Evolutionary conservation across 2,329 filamentous ascomycete genomes (phyloP).

Genomic region (Curvularia eragrostidis): DNA sequence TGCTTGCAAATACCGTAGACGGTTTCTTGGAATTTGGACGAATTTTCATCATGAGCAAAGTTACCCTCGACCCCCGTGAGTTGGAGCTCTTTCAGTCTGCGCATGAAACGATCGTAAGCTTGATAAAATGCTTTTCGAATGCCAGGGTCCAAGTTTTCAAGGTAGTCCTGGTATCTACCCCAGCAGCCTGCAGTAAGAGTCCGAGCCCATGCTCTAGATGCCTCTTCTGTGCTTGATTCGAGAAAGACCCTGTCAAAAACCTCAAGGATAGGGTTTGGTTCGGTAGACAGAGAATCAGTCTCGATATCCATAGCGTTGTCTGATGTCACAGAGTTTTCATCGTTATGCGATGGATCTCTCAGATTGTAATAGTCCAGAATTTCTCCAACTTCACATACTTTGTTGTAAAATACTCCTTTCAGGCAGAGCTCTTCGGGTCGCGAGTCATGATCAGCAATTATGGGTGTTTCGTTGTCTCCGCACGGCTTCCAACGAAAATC

Average conservation of each 20-base stretch:
- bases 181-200: background rate
- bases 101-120: background rate
- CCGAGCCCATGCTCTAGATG: background rate
- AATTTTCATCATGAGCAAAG: background rate
- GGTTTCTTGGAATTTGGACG: background rate
- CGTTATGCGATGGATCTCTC: background rate
- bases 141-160: background rate
- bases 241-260: background rate
- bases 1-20: background rate
- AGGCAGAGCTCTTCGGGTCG: background rate
- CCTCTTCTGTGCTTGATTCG: background rate
- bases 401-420: background rate
- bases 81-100: background rate
- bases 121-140: background rate
- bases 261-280: background rate
- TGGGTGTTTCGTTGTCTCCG: background rate
- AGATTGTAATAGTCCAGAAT: background rate
- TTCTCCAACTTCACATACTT: background rate
- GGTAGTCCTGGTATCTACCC: background rate
- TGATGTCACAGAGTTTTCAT: background rate
- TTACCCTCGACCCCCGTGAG: background rate
- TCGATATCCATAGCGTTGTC: background rate
- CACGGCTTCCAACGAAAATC: background rate
- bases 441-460: background rate
- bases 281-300: background rate